Percentiles rank a stretch among this genome's conserved stretches.
Conservation (phyloP, 2,329 filamentous ascomycete species). For the Torrubiella hemipterigena region DNA sequence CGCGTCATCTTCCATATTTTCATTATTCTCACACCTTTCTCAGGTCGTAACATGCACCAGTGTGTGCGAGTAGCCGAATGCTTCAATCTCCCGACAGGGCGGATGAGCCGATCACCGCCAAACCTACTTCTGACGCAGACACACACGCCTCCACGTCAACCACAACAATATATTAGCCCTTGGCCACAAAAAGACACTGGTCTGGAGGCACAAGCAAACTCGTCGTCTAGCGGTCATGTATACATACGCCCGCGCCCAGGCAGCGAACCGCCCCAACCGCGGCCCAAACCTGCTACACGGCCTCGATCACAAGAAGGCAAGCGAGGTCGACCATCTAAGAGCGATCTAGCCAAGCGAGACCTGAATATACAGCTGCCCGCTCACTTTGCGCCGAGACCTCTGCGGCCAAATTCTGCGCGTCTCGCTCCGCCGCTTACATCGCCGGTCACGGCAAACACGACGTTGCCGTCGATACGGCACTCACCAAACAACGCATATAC, state of each 20-base stretch:
- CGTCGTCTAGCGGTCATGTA: too few species aligned
- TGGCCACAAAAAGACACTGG: too few species aligned
- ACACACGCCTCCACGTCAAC: slow-evolving; percentile 15
- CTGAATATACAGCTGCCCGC: too few species aligned
- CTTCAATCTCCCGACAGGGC: slow-evolving; percentile 20
- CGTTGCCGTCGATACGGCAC: too few species aligned
- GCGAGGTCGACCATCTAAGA: slow-evolving; percentile 32
- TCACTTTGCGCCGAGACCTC: too few species aligned
- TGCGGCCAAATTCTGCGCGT: too few species aligned
- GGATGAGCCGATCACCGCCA: slow-evolving; percentile 22
- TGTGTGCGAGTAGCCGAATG: slow-evolving; percentile 28
- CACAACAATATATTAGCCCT: too few species aligned
- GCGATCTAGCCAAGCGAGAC: slow-evolving; percentile 24
- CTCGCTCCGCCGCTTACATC: too few species aligned
- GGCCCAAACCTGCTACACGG: slow-evolving; percentile 2
- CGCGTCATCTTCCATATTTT: not conserved
- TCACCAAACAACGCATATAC: too few species aligned
- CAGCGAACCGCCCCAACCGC: slow-evolving; percentile 4
- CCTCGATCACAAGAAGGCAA: slow-evolving; percentile 21
- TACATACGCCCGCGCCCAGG: slow-evolving; percentile 4
- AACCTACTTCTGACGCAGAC: too few species aligned
- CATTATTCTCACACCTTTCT: not conserved
- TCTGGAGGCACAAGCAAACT: too few species aligned
- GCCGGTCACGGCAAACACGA: too few species aligned
- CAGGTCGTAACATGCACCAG: slow-evolving; percentile 35